Conservation (phyloP, 139 green algal species). For the Asterochloris sp. region DNA sequence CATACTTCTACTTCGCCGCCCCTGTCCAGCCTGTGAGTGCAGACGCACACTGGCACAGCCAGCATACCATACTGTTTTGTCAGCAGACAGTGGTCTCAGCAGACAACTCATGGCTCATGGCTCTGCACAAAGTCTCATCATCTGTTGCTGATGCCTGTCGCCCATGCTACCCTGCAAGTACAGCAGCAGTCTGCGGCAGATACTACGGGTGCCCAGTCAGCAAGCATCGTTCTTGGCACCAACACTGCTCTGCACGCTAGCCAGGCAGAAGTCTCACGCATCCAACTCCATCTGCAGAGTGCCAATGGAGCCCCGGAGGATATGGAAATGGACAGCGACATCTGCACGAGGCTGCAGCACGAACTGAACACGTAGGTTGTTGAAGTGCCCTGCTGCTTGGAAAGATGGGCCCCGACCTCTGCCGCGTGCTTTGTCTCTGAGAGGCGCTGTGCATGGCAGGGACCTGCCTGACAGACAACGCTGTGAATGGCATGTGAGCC, state of each 20-base stretch:
- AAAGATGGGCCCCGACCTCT: background rate
- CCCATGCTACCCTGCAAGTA: background rate
- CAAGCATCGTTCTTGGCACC: background rate
- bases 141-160: background rate
- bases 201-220: background rate
- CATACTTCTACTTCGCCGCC: constrained; percentile 52
- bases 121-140: background rate
- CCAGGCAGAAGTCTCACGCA: background rate
- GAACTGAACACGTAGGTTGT: background rate
- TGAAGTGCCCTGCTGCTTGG: background rate
- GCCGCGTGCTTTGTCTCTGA: background rate
- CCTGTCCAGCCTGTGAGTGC: constrained; percentile 20
- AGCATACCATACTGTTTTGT: background rate
- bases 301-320: background rate
- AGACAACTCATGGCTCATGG: background rate
- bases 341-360: background rate
- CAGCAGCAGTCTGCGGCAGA: background rate
- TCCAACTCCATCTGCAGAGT: background rate
- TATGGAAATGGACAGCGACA: background rate
- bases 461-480: background rate
- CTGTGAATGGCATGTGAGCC: background rate
- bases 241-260: background rate
- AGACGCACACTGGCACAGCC: background rate
- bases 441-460: background rate
- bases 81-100: background rate